A percentile compares a stretch with the other conserved stretches of the same genome.
Evolutionary conservation across 176 grass and related monocot species (phyloP).

Genomic region (Eleusine indica): DNA sequence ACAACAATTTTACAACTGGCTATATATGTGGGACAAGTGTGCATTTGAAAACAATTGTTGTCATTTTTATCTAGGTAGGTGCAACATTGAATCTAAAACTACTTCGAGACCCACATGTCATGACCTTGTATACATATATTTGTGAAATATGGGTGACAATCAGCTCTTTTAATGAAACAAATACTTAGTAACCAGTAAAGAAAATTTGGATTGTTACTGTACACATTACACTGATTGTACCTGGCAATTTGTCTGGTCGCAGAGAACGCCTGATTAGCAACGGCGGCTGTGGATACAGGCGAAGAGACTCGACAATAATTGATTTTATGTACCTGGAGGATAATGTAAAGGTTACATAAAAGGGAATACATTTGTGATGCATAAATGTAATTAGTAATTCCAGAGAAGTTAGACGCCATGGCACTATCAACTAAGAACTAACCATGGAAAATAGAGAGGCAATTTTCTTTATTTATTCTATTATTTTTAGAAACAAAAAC

Average conservation of each 20-base stretch:
- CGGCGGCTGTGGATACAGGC: constrained; percentile 91
- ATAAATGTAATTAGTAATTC: constrained; percentile 14
- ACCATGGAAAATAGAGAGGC: neutral
- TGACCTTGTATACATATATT: neutral
- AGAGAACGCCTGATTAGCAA: constrained; percentile 92
- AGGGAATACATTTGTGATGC: neutral
- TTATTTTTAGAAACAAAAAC: neutral
- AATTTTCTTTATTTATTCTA: neutral
- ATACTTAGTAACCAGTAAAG: neutral
- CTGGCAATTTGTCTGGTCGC: constrained; percentile 83
- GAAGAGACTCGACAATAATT: constrained; percentile 90
- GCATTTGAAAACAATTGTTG: neutral
- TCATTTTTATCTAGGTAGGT: neutral
- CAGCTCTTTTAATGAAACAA: neutral
- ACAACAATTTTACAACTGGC: neutral
- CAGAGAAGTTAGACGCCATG: neutral
- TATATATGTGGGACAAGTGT: neutral
- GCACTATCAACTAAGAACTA: neutral
- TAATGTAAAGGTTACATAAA: constrained; percentile 15
- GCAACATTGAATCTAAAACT: neutral
- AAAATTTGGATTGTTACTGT: constrained; percentile 19
- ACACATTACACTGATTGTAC: constrained; percentile 41
- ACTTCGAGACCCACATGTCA: neutral
- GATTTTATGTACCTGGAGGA: constrained; percentile 80
- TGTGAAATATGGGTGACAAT: neutral